A percentile compares a stretch with the other conserved stretches of the same genome.
phyloP scores from a whole-genome alignment of 768 basidiomycete species.

The Kwoniella sp. region DNA sequence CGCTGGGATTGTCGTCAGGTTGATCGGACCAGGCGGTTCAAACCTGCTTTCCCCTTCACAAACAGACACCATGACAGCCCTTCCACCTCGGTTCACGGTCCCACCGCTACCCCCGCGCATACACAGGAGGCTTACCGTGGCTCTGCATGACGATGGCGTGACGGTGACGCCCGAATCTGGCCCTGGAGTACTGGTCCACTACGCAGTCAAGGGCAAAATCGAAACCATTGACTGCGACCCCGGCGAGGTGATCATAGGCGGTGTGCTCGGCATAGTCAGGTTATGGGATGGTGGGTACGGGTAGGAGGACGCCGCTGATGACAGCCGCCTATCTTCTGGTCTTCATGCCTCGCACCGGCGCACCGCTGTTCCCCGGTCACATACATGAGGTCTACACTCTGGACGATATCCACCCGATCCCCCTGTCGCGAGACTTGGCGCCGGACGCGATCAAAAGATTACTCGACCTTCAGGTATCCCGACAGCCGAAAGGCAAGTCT shows the following conservation, averaged over 20 bases:
- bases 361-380: constrained; percentile 30
- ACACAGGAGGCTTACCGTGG: constrained; percentile 28
- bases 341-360: constrained; percentile 22
- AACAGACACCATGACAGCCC: constrained; percentile 4
- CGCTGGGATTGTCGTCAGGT: not conserved
- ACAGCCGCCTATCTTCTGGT: constrained; percentile 41
- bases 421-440: constrained; percentile 25
- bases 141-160: constrained; percentile 28
- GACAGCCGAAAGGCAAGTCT: constrained; percentile 13
- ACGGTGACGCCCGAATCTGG: constrained; percentile 16
- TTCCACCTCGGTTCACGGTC: constrained; percentile 38
- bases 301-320: not conserved
- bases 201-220: constrained; percentile 35
- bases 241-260: constrained; percentile 33
- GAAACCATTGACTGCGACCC: constrained; percentile 12
- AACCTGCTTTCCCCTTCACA: no score
- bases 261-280: constrained; percentile 39
- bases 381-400: constrained; percentile 32
- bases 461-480: constrained; percentile 10
- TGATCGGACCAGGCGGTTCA: no score
- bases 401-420: constrained; percentile 38
- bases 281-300: constrained; percentile 43
- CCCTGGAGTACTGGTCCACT: constrained; percentile 31
- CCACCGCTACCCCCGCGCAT: constrained; percentile 43
- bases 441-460: constrained; percentile 11